Conservation (phyloP, 352 stramenopile genomes). For the Plasmopara muralis region DNA sequence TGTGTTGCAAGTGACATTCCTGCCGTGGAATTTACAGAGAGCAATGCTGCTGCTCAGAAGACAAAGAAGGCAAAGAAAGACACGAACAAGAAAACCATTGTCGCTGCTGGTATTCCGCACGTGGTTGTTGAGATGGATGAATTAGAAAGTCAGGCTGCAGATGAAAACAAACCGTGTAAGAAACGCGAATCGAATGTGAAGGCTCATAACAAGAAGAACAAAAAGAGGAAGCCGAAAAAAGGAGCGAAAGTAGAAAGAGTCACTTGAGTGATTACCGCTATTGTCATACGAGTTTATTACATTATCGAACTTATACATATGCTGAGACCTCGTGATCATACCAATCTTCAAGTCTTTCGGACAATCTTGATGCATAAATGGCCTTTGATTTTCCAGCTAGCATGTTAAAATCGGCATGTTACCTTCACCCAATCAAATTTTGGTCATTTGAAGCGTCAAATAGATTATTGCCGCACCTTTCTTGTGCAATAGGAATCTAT, state of each 20-base stretch:
- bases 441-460: too few species aligned
- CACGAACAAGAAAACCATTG: constrained; percentile 21
- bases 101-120: constrained; percentile 31
- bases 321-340: too few species aligned
- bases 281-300: too few species aligned
- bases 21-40: constrained; percentile 10
- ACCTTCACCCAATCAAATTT: too few species aligned
- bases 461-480: too few species aligned
- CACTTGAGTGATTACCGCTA: not conserved
- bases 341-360: too few species aligned
- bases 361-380: too few species aligned
- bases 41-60: constrained; percentile 11
- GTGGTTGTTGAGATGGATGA: constrained; percentile 68
- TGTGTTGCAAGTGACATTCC: constrained; percentile 33
- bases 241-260: constrained; percentile 12
- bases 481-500: too few species aligned
- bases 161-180: constrained; percentile 10
- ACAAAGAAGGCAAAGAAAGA: constrained; percentile 31
- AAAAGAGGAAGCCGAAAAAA: constrained; percentile 26
- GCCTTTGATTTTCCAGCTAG: too few species aligned
- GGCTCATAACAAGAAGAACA: constrained; percentile 21
- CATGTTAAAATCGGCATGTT: too few species aligned
- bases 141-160: constrained; percentile 13
- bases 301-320: too few species aligned
- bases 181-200: constrained; percentile 19